These are phyloP conservation scores for Leccinellum albellum DNA, from an alignment of 768 basidiomycete species.

Conservation along the genomic window DNA sequence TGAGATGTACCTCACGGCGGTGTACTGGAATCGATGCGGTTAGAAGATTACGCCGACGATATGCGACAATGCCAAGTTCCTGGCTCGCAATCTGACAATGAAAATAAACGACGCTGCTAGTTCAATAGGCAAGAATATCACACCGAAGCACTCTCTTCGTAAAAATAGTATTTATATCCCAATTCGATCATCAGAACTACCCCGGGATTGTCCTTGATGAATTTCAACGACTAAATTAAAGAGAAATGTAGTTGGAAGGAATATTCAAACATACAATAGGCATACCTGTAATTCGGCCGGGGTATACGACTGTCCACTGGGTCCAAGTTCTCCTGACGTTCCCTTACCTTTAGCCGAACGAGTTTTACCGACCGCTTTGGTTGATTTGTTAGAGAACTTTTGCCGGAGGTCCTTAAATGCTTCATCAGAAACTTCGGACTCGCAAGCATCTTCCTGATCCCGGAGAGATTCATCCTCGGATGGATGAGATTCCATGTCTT, in stretches of 20 bases:
- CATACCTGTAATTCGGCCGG: constrained; percentile 70
- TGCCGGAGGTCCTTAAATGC: constrained; percentile 46
- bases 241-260: neutral
- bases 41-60: constrained; percentile 65
- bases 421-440: constrained; percentile 42
- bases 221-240: constrained; percentile 33
- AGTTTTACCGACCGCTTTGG: constrained; percentile 37
- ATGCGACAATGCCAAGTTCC: constrained; percentile 77
- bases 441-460: constrained; percentile 25
- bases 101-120: constrained; percentile 5
- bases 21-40: constrained; percentile 73
- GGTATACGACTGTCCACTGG: constrained; percentile 69
- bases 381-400: constrained; percentile 40
- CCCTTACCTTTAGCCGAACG: constrained; percentile 33
- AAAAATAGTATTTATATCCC: constrained; percentile 84
- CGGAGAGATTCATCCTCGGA: constrained; percentile 22
- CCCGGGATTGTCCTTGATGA: constrained; percentile 64
- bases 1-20: constrained; percentile 65
- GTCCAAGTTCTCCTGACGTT: constrained; percentile 47
- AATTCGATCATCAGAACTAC: constrained; percentile 76
- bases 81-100: constrained; percentile 59
- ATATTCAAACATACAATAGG: neutral
- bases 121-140: constrained; percentile 1
- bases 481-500: constrained; percentile 12
- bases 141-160: constrained; percentile 79